Base-by-base conservation (phyloP, 2,329 filamentous ascomycete species). In the Colletotrichum sp. region DNA sequence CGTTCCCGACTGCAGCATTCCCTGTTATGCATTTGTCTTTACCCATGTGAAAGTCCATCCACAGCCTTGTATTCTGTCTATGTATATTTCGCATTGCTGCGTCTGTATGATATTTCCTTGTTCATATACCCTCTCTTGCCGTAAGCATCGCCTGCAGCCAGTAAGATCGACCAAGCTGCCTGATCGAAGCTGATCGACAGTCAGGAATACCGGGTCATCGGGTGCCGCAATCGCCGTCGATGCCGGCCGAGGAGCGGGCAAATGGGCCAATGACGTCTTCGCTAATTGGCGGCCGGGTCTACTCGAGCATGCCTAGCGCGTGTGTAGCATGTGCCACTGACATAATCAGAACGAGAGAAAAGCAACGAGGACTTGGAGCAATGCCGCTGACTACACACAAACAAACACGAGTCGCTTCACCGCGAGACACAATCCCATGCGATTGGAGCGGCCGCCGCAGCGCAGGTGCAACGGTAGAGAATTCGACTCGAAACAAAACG, bases 271-370 rank as follows among this genome's bases (percentile, higher is more conserved):
- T 75, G 64, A 64, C 27, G 56, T 27, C 32, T 18, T 22, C 30
- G 39, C 13, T 32, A 64, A 48, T 48, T 65, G 56, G 56, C 12
- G 58, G 55, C 70, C 34, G 43, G 48, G 34, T 30, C 16, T 16
- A 56, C 55, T 64, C 56, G 56, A 22, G 15, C 43, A n/a, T 18
- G 39, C 70, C 72, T 52, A 43, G 18, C 39, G 55, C 56, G 56
- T 43, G 30, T 64, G 34, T 22, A 64, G 58, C 73, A 73, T 75
- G 64, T 75, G 70, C 71, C 73, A 75, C 62, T 69, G 73, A 62
- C 73, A 73, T 60, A 22, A 36, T 22, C n/a, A 32, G 39, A 52
- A n/a, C 43, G 43, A 52, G 43, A 22, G 6, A 72, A 32, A 64
- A 64, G 67, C 18, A 71, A 67, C 27, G 32, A 36, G 64, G 72